Percentiles rank a stretch among this genome's conserved stretches.
These are phyloP conservation scores for Coemansia sp. DNA, from an alignment of 192 early-diverging fungal genomes.

Conservation along the genomic window DNA sequence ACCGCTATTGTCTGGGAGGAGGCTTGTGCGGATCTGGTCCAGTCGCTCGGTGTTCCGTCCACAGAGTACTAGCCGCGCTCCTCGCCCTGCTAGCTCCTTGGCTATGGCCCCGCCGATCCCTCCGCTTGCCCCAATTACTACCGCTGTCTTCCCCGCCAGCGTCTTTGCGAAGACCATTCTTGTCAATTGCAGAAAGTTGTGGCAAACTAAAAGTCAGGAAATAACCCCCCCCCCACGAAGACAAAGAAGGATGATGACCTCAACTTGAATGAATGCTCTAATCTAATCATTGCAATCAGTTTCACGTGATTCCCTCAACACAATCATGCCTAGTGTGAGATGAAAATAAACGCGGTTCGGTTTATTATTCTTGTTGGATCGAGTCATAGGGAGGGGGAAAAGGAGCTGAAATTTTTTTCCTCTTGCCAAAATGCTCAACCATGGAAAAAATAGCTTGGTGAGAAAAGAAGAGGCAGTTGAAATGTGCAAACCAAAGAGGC, in stretches of 20 bases:
- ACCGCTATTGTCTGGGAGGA: background rate
- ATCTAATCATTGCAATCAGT: background rate
- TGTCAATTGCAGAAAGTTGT: no score
- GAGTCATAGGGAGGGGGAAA: background rate
- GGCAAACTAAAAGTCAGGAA: no score
- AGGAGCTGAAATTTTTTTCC: conserved; percentile 17
- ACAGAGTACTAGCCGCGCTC: conserved; percentile 58
- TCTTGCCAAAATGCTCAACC: background rate
- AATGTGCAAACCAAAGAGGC: background rate
- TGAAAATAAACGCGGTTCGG: background rate
- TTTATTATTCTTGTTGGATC: background rate
- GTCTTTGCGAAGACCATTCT: background rate
- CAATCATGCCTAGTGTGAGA: background rate
- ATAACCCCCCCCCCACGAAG: no score
- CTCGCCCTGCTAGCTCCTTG: conserved; percentile 59
- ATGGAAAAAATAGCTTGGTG: background rate
- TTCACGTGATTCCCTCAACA: conserved; percentile 46
- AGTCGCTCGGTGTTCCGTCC: conserved; percentile 56
- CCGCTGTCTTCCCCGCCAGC: conserved; percentile 39
- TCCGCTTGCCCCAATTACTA: conserved; percentile 74
- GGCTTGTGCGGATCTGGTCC: conserved; percentile 18
- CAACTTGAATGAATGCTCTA: background rate
- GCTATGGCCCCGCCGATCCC: conserved; percentile 76
- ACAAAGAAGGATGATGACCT: no score
- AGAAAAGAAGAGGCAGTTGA: background rate